Conservation (phyloP, 768 basidiomycete genomes). For the Lactifluus subvellereus region DNA sequence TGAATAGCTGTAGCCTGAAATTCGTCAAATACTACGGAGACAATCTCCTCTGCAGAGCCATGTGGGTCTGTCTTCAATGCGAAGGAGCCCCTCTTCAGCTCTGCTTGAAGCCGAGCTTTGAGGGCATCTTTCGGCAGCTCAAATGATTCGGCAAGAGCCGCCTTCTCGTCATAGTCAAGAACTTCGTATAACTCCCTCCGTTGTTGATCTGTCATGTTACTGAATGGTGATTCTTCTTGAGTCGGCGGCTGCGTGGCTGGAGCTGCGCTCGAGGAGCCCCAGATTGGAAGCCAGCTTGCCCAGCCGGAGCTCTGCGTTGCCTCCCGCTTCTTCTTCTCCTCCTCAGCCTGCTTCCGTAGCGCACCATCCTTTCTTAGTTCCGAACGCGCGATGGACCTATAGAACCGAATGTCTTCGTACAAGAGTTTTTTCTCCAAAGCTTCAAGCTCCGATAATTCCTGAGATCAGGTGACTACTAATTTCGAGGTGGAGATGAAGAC, state of each 20-base stretch:
- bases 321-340: constrained; percentile 53
- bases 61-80: constrained; percentile 73
- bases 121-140: constrained; percentile 74
- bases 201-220: constrained; percentile 85
- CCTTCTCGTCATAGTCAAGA: constrained; percentile 88
- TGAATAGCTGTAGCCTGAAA: constrained; percentile 83
- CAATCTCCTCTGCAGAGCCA: constrained; percentile 56
- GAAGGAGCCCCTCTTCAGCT: constrained; percentile 85
- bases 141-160: constrained; percentile 61
- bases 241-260: constrained; percentile 31
- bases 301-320: constrained; percentile 46
- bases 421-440: constrained; percentile 74
- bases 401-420: constrained; percentile 96
- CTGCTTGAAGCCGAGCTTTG: constrained; percentile 66
- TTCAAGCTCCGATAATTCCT: constrained; percentile 54
- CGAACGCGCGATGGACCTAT: constrained; percentile 90
- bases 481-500: background rate
- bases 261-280: constrained; percentile 51
- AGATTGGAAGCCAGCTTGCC: constrained; percentile 62
- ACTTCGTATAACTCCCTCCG: constrained; percentile 83
- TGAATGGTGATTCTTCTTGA: constrained; percentile 57
- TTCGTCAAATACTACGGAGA: constrained; percentile 81
- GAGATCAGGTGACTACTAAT: constrained; percentile 7
- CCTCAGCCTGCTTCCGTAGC: constrained; percentile 56
- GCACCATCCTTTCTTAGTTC: constrained; percentile 81